These are phyloP conservation scores for Effrenium voratum DNA, from an alignment of 73 alveolate species.

Conservation along the genomic window DNA sequence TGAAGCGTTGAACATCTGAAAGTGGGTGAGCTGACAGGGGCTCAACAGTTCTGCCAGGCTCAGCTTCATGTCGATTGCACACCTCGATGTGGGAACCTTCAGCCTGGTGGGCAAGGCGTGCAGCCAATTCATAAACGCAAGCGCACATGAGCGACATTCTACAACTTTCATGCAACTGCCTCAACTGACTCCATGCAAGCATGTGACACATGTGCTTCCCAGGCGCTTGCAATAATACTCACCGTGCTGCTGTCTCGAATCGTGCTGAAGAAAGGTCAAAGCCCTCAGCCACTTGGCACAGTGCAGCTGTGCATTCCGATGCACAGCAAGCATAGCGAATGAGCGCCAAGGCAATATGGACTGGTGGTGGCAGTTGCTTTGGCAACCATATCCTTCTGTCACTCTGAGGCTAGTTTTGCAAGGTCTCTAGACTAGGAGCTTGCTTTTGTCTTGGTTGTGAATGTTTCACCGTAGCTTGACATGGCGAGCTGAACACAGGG, in stretches of 20 bases:
- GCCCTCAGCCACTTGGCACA: constrained; percentile 33
- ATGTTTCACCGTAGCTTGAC: not conserved
- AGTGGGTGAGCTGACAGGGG: not conserved
- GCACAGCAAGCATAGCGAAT: not conserved
- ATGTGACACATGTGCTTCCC: not conserved
- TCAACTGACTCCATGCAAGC: not conserved
- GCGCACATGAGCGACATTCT: no score
- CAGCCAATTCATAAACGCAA: not conserved
- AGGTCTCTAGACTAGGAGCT: not conserved
- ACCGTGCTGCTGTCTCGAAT: constrained; percentile 76
- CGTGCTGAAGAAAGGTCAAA: constrained; percentile 83
- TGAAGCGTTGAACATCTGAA: not conserved
- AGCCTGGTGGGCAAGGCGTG: constrained; percentile 92
- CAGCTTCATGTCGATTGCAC: constrained; percentile 84
- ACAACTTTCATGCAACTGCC: no score
- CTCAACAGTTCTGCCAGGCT: not conserved
- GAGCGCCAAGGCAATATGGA: constrained; percentile 35
- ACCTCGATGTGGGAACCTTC: constrained; percentile 84
- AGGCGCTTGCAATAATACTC: constrained; percentile 82
- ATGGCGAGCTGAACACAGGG: no score
- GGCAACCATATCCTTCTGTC: constrained; percentile 79
- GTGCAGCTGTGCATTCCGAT: not conserved
- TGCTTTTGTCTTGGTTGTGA: not conserved
- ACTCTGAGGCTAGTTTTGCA: not conserved
- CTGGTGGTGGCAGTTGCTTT: constrained; percentile 83